Evolutionary conservation across 2,329 filamentous ascomycete genomes (phyloP).

Genomic region (Phoma herbarum): DNA sequence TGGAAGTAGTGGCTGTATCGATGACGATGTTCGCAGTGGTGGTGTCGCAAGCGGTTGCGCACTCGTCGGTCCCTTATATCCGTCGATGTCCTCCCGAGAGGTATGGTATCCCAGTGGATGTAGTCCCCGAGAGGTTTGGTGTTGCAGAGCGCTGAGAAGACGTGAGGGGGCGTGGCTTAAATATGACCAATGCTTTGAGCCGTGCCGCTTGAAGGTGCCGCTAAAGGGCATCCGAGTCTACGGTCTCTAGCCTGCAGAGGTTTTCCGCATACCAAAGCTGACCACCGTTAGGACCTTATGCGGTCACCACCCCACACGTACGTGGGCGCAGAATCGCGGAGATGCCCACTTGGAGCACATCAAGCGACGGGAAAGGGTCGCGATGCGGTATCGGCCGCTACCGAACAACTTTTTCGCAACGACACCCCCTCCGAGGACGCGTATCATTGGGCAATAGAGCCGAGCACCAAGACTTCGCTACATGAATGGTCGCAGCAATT

Average conservation of each 20-base stretch:
- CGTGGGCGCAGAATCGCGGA: constrained; percentile 9
- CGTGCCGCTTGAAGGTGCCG: constrained; percentile 14
- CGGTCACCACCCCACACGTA: constrained; percentile 6
- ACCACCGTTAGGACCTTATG: constrained; percentile 1
- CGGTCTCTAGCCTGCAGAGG: constrained; percentile 11
- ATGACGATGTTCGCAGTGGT: constrained; percentile 3
- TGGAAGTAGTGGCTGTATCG: not conserved
- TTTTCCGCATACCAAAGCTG: not conserved
- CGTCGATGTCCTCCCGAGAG: constrained; percentile 17
- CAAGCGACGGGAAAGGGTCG: constrained; percentile 24
- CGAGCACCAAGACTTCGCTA: constrained; percentile 21
- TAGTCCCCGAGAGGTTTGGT: constrained; percentile 25
- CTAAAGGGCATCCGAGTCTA: constrained; percentile 7
- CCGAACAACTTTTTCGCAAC: constrained; percentile 20
- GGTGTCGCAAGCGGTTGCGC: constrained; percentile 10
- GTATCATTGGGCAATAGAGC: constrained; percentile 26
- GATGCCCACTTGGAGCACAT: not conserved
- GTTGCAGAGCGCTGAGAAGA: constrained; percentile 7
- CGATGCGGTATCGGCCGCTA: constrained; percentile 34
- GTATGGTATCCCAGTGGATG: constrained; percentile 13
- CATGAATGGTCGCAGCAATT: constrained; percentile 6
- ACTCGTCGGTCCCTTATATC: constrained; percentile 4
- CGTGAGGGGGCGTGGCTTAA: constrained; percentile 24
- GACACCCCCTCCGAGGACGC: constrained; percentile 9
- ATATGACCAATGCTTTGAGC: constrained; percentile 25